phyloP scores from a whole-genome alignment of 2,329 filamentous ascomycete species.

The Dendrostoma leiphaemia region DNA sequence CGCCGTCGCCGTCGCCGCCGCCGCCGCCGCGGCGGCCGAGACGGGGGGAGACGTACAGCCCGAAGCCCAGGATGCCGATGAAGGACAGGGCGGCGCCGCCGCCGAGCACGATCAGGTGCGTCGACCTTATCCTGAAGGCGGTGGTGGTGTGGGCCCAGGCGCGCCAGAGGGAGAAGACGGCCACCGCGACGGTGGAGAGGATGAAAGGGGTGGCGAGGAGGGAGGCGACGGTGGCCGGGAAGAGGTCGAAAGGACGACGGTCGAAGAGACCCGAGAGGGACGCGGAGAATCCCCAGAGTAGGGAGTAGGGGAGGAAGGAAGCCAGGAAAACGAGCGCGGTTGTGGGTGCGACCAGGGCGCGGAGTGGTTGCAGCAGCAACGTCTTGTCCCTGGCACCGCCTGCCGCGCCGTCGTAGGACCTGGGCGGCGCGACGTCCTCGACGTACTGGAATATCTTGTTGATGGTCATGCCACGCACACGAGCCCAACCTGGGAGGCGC shows the following conservation, averaged over 20 bases:
- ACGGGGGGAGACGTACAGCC: conserved; percentile 36
- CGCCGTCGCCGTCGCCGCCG: no score
- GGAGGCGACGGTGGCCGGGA: conserved; percentile 38
- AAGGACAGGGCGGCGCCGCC: conserved; percentile 37
- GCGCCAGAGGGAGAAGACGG: conserved; percentile 29
- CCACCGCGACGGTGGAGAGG: conserved; percentile 33
- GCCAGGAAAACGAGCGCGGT: conserved; percentile 44
- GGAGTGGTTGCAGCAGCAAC: conserved; percentile 42
- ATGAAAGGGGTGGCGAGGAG: conserved; percentile 45
- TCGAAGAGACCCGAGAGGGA: conserved; percentile 48
- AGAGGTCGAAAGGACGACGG: conserved; percentile 41
- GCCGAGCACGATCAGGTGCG: conserved; percentile 21
- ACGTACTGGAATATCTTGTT: conserved; percentile 32
- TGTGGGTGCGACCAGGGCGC: conserved; percentile 49
- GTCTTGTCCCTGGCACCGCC: conserved; percentile 22
- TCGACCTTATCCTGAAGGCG: conserved; percentile 31
- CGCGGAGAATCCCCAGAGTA: conserved; percentile 45
- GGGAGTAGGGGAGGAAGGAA: conserved; percentile 42
- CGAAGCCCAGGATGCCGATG: conserved; percentile 43
- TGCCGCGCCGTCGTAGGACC: conserved; percentile 32
- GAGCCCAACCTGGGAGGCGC: conserved; percentile 26
- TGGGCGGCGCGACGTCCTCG: conserved; percentile 34
- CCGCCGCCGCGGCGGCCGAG: conserved; percentile 11
- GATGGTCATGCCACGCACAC: conserved; percentile 29
- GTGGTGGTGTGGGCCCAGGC: conserved; percentile 23